Base-by-base conservation (phyloP, 1,284 basidiomycete genomes). In the Ganoderma lucidum region DNA sequence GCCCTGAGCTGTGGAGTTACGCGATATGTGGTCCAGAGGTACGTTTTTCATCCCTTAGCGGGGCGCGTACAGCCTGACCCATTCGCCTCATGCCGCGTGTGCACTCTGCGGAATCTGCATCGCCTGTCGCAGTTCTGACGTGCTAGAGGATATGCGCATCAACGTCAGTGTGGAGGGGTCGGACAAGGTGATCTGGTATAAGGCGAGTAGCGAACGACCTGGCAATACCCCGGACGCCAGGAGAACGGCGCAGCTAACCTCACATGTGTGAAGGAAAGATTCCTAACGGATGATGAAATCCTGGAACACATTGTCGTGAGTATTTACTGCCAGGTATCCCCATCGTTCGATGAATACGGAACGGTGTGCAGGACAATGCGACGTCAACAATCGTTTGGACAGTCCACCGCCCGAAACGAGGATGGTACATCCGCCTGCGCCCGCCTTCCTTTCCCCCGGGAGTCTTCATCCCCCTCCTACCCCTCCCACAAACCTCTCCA, bases 371-470 rank as follows among this genome's bases (percentile, higher is more conserved):
- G 91, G 88, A 93, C 70, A 91, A 90, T 61, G 84, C 87, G 39
- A 90, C 87, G 3, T 88, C 86, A 28, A 86, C 85, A 0, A 79
- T 93, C 6, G 84, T 86, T 66, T 94, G 93, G 93, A 87, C 86
- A 28, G 88, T 93, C 35, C 93, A 93, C 75, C 86, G 89, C 9
- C 93, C 93, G 2, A 87, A 88, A 71, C 87, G 90, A 44, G 93
- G 93, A 32, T 94, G 93, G 93, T 94, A 94, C 78, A 88, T 94
- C 70, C 90, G 90, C 62, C 81, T 94, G 28, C 86, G 90, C 28
- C 82, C 91, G 0, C 92, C 92, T 0, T 76, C 82, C 6, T 92
- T 92, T 71, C 89, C 90, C 1, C 86, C 87, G 19, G 88, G 87
- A 5, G 83, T 87, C 19, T 91, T 86, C 75, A 92, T 94, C 51